phyloP scores from a whole-genome alignment of 805 yeast species.

The Metschnikowia peoriensis region DNA sequence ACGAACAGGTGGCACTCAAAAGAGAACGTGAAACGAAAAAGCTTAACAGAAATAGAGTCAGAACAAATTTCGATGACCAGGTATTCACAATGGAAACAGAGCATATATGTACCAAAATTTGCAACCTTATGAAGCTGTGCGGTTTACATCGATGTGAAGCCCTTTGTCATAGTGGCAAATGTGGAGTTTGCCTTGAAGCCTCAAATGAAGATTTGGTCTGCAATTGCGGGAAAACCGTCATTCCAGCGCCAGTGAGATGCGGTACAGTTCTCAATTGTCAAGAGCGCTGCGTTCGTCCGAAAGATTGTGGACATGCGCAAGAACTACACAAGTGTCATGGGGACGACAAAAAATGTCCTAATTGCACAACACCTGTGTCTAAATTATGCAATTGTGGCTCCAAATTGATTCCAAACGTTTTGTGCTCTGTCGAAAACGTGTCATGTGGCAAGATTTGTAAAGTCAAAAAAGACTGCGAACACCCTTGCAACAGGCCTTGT shows the following conservation, averaged over 20 bases:
- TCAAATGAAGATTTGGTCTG: slow-evolving; percentile 77
- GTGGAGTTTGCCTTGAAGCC: slow-evolving; percentile 78
- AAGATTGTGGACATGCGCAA: slow-evolving; percentile 67
- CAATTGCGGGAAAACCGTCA: slow-evolving; percentile 74
- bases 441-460: slow-evolving; percentile 53
- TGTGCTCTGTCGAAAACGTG: slow-evolving; percentile 66
- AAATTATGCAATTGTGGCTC: slow-evolving; percentile 64
- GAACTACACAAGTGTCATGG: slow-evolving; percentile 76
- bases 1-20: slow-evolving; percentile 56
- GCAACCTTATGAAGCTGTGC: slow-evolving; percentile 63
- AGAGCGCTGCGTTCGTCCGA: slow-evolving; percentile 58
- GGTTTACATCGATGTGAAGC: slow-evolving; percentile 61
- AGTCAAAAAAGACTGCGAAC: slow-evolving; percentile 38
- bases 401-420: slow-evolving; percentile 54
- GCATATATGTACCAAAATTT: slow-evolving; percentile 68
- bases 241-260: slow-evolving; percentile 82
- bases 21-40: slow-evolving; percentile 55
- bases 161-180: slow-evolving; percentile 76
- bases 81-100: slow-evolving; percentile 62
- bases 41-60: slow-evolving; percentile 45
- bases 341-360: slow-evolving; percentile 65
- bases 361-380: slow-evolving; percentile 61
- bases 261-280: slow-evolving; percentile 66
- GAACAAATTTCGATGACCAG: slow-evolving; percentile 43
- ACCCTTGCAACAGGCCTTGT: slow-evolving; percentile 56